Conservation (phyloP, 371 early-diverging fungal genomes). For the Entomophthora muscae region DNA sequence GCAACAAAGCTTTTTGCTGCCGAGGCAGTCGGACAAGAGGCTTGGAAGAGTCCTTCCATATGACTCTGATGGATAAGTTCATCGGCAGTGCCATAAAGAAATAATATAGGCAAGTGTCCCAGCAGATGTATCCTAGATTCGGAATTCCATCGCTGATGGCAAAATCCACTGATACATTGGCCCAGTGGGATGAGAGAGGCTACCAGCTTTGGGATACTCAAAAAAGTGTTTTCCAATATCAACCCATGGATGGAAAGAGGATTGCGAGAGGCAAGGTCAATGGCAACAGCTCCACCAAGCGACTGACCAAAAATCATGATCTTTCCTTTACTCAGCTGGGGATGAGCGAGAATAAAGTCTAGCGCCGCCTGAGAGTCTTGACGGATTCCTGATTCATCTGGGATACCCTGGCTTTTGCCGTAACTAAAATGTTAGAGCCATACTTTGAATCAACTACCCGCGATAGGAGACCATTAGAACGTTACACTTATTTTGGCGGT, state of each 20-base stretch:
- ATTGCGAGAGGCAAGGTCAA: constrained; percentile 62
- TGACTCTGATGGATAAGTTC: constrained; percentile 80
- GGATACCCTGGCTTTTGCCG: constrained; percentile 71
- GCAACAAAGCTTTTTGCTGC: constrained; percentile 17
- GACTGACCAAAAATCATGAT: constrained; percentile 86
- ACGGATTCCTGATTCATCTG: constrained; percentile 67
- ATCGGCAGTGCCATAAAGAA: constrained; percentile 65
- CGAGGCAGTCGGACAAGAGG: constrained; percentile 5
- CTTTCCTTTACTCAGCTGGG: constrained; percentile 44
- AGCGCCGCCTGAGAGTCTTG: constrained; percentile 79
- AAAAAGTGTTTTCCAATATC: constrained; percentile 90
- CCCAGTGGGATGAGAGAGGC: constrained; percentile 62
- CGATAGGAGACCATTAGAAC: constrained; percentile 91
- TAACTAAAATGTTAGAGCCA: constrained; percentile 30
- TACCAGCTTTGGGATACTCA: constrained; percentile 72
- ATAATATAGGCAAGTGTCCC: constrained; percentile 53
- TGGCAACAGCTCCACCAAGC: constrained; percentile 94
- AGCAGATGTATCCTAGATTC: constrained; percentile 49
- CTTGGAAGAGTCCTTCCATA: constrained; percentile 53
- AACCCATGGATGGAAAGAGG: constrained; percentile 41
- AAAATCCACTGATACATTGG: constrained; percentile 28
- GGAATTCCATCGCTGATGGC: constrained; percentile 79
- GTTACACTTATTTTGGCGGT: constrained; percentile 44
- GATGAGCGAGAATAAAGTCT: constrained; percentile 56
- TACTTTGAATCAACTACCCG: constrained; percentile 32